Evolutionary conservation across 2,329 filamentous ascomycete genomes (phyloP).

Genomic region (Sporothrix phasma): DNA sequence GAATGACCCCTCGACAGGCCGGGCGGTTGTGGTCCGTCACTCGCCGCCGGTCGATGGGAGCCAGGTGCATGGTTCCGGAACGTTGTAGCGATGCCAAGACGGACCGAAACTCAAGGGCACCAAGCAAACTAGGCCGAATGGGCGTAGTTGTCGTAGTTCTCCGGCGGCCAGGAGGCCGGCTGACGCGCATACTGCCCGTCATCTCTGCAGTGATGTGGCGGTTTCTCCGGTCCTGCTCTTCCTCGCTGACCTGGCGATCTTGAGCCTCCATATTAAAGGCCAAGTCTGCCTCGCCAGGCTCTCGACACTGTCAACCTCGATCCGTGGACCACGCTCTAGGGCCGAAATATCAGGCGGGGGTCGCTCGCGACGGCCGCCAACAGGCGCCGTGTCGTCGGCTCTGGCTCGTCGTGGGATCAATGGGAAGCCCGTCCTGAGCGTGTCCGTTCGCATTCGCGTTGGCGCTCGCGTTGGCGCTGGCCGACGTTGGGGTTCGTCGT

Average conservation of each 20-base stretch:
- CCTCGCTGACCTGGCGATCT: constrained; percentile 25
- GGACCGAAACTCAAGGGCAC: constrained; percentile 86
- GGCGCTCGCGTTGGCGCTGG: neutral
- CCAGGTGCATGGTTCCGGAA: constrained; percentile 64
- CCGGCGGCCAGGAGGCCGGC: constrained; percentile 53
- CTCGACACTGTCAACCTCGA: constrained; percentile 35
- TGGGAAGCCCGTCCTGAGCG: neutral
- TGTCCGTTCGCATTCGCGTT: too few species aligned
- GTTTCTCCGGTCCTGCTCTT: constrained; percentile 40
- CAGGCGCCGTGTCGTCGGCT: constrained; percentile 30
- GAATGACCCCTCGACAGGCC: constrained; percentile 5
- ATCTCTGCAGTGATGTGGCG: constrained; percentile 71
- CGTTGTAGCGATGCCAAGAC: constrained; percentile 79
- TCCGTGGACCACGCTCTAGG: constrained; percentile 37
- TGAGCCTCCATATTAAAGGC: neutral
- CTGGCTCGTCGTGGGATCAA: constrained; percentile 37
- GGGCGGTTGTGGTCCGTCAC: neutral
- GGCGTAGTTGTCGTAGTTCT: constrained; percentile 69
- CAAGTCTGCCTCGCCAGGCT: constrained; percentile 26
- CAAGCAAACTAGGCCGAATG: constrained; percentile 86
- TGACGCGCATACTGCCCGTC: constrained; percentile 84
- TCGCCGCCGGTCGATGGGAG: constrained; percentile 57
- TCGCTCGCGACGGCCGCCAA: constrained; percentile 24
- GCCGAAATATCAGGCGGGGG: constrained; percentile 31
- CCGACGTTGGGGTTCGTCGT: constrained; percentile 29